Base-by-base conservation (phyloP, 345 rosid species). In the Combretum micranthum region DNA sequence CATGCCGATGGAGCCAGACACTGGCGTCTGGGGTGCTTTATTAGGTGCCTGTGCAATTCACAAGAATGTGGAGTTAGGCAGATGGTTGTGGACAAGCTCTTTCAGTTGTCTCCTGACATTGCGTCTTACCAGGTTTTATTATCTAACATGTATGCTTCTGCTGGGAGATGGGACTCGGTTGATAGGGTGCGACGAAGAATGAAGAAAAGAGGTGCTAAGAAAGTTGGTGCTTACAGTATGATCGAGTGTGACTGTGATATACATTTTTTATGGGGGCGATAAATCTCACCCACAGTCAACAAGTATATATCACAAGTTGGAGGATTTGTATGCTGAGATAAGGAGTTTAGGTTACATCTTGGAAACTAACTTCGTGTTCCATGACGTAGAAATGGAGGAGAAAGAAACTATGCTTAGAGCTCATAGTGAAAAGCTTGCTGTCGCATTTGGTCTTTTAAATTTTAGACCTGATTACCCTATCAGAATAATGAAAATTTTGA, bases 181-280 rank as follows among this genome's bases (percentile, higher is more conserved):
- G 74, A 73, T 16, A 75, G 50, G 65, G 66, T 84, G 60, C 69
- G 83, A 61, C 61, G 44, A 49, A 60, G 58, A 56, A 75, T 81
- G 81, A 77, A 69, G 72, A 63, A 73, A 49, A 72, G 69, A 4
- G 76, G 87, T 42, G 61, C 68, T 39, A 79, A 60, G 67, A 84
- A 81, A 70, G 62, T 71, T 44, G 56, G 71, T 50, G 84, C 85
- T 13, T 81, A 75, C 66, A 86, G 89, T 62, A 77, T 82, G 12
- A 62, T 77, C 42, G 83, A 83, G 58, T 67, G 67, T 39, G 61
- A 74, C 4, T 73, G 77, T 4, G 60, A 54, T 59, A 51, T 83
- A 8, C 82, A 86, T 77, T 67, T 79, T 86, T 67, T 70, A 66
- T 21, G 61, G 79, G 15, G 89, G 87, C 56, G 94, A 85, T 58